Evolutionary conservation across 805 yeast genomes (phyloP), one percentile per base, ranked within the genome.

Genomic region (Sugiyamaella lignohabitans): DNA sequence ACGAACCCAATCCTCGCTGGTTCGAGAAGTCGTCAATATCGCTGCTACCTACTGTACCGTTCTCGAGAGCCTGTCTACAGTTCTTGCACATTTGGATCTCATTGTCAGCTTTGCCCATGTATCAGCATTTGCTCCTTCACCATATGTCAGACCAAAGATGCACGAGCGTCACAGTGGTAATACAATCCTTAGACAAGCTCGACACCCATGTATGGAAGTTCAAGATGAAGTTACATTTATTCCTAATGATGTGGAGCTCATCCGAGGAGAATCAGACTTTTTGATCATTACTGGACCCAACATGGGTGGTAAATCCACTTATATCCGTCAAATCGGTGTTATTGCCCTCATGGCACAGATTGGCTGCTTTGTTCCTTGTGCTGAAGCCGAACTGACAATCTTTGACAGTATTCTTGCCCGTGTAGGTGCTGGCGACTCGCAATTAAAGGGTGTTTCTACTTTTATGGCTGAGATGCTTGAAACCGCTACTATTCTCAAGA

Each of bases 381-480:
- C 69, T 10, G 80, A 73, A 29, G 89, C 96, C 0, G 89, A 87
- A 57, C 63, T 93, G 21, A 80, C 87, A 10, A 71, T 93, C 1
- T 87, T 91, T 52, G 98, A 93, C 66, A 87, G 96, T 1, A 83
- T 93, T 3, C 73, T 93, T 50, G 94, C 98, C 11, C 79, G 98
- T 60, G 96, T 93, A n/a, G 98, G 98, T 8, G 98, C 98, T 2
- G 95, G 97, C 10, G 98, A 93, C 63, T 91, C 97, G 0, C 98
- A 93, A 66, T 72, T 93, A 60, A 89, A 91, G 65, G 98, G 98
- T 21, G 87, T 93, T 23, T 89, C 98, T 0, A 93, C 98, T 0
- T 93, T 93, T 59, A 85, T 86, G 86, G 86, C 95, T 22, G 99
- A 93, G 64, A 88, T 93, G 97, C 71, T 87, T 44, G 98, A 93